phyloP scores from a whole-genome alignment of 192 early-diverging fungal genomes.

The Entophlyctis luteolus region DNA sequence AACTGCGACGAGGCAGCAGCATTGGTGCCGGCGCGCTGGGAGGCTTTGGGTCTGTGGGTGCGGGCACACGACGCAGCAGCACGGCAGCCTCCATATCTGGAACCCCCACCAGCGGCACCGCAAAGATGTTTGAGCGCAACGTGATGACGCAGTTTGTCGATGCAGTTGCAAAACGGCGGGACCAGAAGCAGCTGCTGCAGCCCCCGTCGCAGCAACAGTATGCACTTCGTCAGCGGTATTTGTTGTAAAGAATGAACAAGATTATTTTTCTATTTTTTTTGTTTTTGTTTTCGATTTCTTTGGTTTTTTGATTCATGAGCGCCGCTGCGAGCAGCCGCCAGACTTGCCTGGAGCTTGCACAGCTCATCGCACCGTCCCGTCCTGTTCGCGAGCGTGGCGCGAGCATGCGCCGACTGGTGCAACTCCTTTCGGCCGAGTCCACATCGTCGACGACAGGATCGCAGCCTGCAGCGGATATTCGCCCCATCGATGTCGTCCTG shows the following conservation, averaged over 20 bases:
- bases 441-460: neutral
- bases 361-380: constrained; percentile 10
- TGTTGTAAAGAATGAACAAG: neutral
- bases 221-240: too few species aligned
- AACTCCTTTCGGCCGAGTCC: neutral
- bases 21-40: neutral
- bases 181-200: too few species aligned
- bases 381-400: constrained; percentile 13
- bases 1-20: neutral
- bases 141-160: constrained; percentile 23
- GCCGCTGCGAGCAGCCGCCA: neutral
- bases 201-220: too few species aligned
- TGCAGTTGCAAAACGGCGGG: constrained; percentile 13
- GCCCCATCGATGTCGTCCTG: constrained; percentile 27
- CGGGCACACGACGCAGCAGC: too few species aligned
- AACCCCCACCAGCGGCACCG: too few species aligned
- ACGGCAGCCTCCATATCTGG: too few species aligned
- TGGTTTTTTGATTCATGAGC: neutral
- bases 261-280: neutral
- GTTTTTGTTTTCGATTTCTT: constrained; percentile 14
- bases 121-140: constrained; percentile 7
- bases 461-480: neutral
- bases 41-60: neutral
- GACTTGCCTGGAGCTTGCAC: constrained; percentile 15
- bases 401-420: constrained; percentile 6